Evolutionary conservation across 441 rosid genomes (phyloP).

Genomic region (Adansonia rubrostipa): DNA sequence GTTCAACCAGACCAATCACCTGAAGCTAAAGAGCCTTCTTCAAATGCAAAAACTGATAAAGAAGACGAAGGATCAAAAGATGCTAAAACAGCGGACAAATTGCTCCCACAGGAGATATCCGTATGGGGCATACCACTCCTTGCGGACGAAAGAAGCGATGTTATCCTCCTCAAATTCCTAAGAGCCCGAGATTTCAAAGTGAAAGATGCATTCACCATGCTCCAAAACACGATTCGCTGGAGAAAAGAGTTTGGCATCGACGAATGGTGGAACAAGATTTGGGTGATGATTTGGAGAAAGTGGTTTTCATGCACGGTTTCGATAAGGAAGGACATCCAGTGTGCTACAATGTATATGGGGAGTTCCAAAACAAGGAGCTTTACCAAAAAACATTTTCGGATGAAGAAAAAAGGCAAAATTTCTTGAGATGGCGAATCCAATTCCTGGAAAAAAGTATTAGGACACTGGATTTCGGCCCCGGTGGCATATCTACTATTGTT

Average conservation of each 20-base stretch:
- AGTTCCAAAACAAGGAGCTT: slow-evolving; percentile 54
- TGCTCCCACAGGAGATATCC: slow-evolving; percentile 45
- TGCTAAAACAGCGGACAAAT: not conserved
- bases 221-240: slow-evolving; percentile 56
- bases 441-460: slow-evolving; percentile 54
- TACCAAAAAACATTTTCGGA: slow-evolving; percentile 46
- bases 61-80: not conserved
- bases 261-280: slow-evolving; percentile 33
- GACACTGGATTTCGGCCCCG: slow-evolving; percentile 55
- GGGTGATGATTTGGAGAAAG: slow-evolving; percentile 45
- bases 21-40: not conserved
- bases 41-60: not conserved
- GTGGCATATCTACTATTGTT: slow-evolving; percentile 48
- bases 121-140: slow-evolving; percentile 58
- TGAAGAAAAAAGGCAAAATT: slow-evolving; percentile 52
- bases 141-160: slow-evolving; percentile 54
- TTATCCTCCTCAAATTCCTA: slow-evolving; percentile 53
- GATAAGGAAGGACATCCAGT: slow-evolving; percentile 56
- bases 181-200: slow-evolving; percentile 62
- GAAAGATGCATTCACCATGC: slow-evolving; percentile 56
- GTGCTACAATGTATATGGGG: slow-evolving; percentile 55
- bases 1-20: slow-evolving; percentile 27
- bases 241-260: slow-evolving; percentile 57
- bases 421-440: slow-evolving; percentile 58
- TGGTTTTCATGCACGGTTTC: slow-evolving; percentile 49